phyloP scores from a whole-genome alignment of 192 early-diverging fungal species.

The Coemansia sp. region DNA sequence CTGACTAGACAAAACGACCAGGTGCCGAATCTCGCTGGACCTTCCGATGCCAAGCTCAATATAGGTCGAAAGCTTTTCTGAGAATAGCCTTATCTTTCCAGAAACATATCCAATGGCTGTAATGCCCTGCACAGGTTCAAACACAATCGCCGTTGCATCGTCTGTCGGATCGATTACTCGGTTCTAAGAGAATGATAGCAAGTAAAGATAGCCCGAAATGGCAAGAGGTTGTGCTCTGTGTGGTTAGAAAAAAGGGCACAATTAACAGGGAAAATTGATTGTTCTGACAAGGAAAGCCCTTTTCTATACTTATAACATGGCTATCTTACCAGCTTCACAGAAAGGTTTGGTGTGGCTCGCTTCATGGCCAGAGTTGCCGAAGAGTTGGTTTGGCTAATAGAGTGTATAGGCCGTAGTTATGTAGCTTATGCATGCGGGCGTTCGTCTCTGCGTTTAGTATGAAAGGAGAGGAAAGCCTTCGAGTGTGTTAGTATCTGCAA shows the following conservation, averaged over 20 bases:
- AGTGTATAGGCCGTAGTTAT: no score
- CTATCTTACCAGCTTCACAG: no score
- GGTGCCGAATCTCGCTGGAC: conserved; percentile 13
- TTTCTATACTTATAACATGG: no score
- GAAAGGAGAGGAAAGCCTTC: no score
- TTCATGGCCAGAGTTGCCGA: no score
- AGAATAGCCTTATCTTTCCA: conserved; percentile 28
- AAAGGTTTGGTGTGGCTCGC: no score
- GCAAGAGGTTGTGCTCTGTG: neutral
- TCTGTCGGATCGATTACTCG: conserved; percentile 23
- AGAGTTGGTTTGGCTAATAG: no score
- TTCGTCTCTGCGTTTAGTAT: no score
- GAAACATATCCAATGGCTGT: conserved; percentile 32
- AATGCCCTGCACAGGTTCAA: conserved; percentile 35
- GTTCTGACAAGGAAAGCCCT: no score
- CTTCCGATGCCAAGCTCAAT: conserved; percentile 7
- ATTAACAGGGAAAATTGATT: no score
- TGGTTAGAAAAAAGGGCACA: neutral
- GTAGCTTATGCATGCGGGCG: no score
- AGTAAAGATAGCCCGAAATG: neutral
- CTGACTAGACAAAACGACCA: conserved; percentile 23
- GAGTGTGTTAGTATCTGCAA: no score
- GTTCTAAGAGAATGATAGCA: conserved; percentile 15
- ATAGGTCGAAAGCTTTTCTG: conserved; percentile 11
- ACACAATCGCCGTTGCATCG: conserved; percentile 33